A percentile compares a stretch with the other conserved stretches of the same genome.
Evolutionary conservation across 345 rosid genomes (phyloP).

Genomic region (Eucalyptus cloeziana): DNA sequence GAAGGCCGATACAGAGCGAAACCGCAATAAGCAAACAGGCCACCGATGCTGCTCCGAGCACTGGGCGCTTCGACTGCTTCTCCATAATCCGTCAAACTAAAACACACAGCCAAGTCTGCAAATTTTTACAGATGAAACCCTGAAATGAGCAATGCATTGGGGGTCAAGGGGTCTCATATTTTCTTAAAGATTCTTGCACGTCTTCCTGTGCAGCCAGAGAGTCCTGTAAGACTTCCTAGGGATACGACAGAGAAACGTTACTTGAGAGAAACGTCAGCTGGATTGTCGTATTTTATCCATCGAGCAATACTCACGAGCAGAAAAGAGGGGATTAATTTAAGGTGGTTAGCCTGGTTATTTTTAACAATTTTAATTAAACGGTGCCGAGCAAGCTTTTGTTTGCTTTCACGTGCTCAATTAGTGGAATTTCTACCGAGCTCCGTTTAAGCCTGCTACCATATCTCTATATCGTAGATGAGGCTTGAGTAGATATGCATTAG

Average conservation of each 20-base stretch:
- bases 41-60: background rate
- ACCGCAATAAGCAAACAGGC: background rate
- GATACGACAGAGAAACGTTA: too few species aligned
- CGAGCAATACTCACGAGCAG: too few species aligned
- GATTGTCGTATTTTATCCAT: too few species aligned
- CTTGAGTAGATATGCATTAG: background rate
- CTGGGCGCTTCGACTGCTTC: background rate
- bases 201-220: too few species aligned
- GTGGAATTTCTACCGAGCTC: background rate
- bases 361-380: too few species aligned
- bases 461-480: background rate
- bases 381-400: too few species aligned
- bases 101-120: background rate
- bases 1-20: background rate
- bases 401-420: too few species aligned
- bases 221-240: too few species aligned
- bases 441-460: background rate
- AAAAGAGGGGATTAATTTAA: too few species aligned
- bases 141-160: background rate
- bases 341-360: too few species aligned
- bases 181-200: too few species aligned
- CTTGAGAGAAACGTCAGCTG: too few species aligned
- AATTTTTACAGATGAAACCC: background rate
- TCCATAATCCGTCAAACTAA: background rate
- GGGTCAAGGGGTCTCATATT: background rate